Evolutionary conservation across 805 yeast species (phyloP).

Genomic region (Kazachstania taianensis): DNA sequence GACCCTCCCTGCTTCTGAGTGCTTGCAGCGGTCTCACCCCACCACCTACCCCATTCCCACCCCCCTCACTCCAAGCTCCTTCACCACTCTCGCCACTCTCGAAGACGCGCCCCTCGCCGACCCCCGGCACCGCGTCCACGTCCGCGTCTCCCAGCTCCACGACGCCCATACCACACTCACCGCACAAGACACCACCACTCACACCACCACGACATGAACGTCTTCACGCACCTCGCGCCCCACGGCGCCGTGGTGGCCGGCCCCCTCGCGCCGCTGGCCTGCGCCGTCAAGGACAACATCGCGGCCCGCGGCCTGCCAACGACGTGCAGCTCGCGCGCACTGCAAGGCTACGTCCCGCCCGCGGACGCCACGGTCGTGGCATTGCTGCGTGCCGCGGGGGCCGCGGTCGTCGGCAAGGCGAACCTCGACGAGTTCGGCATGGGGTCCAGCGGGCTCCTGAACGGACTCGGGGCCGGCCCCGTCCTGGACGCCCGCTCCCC

Average conservation of each 20-base stretch:
- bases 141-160: no score
- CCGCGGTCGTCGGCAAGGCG: slow-evolving; percentile 61
- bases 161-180: background rate
- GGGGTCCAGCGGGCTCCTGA: slow-evolving; percentile 68
- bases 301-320: slow-evolving; percentile 57
- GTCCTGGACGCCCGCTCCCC: background rate
- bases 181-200: background rate
- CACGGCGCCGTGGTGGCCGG: slow-evolving; percentile 8
- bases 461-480: slow-evolving; percentile 15
- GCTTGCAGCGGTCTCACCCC: no score
- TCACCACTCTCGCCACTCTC: no score
- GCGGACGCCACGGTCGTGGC: slow-evolving; percentile 66
- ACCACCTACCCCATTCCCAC: no score
- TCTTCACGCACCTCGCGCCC: no score
- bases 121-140: no score
- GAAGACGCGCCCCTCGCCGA: no score
- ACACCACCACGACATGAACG: background rate
- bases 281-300: slow-evolving; percentile 79
- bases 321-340: slow-evolving; percentile 66
- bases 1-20: no score
- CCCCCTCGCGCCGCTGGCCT: no score
- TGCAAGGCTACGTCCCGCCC: slow-evolving; percentile 58
- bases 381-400: slow-evolving; percentile 44
- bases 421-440: slow-evolving; percentile 96
- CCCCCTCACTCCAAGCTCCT: no score